These are phyloP conservation scores for Copromyces sp. DNA, from an alignment of 495 filamentous ascomycete species.

Conservation along the genomic window DNA sequence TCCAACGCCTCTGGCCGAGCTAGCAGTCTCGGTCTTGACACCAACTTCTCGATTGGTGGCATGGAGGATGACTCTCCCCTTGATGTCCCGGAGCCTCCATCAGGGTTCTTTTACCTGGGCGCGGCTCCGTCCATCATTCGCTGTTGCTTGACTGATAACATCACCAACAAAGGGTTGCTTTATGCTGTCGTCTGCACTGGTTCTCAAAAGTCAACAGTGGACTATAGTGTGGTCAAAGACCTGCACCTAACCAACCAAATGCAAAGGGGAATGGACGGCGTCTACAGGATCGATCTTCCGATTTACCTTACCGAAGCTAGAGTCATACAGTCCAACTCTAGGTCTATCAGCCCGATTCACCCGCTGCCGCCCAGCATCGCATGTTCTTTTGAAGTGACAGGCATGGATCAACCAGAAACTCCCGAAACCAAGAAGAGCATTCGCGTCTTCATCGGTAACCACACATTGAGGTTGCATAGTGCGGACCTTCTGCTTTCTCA, in stretches of 20 bases:
- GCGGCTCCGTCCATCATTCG: conserved; percentile 88
- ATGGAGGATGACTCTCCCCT: conserved; percentile 55
- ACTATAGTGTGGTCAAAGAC: conserved; percentile 59
- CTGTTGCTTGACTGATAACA: conserved; percentile 84
- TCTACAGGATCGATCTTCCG: conserved; percentile 58
- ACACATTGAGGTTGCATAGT: conserved; percentile 74
- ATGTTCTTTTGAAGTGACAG: conserved; percentile 63
- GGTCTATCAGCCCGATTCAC: conserved; percentile 60
- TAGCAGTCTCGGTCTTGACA: conserved; percentile 74
- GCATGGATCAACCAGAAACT: conserved; percentile 35
- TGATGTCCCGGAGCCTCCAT: conserved; percentile 60
- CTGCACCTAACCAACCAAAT: conserved; percentile 61
- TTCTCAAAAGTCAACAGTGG: conserved; percentile 73
- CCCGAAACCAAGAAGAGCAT: conserved; percentile 46
- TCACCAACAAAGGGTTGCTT: conserved; percentile 74
- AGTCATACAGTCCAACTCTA: conserved; percentile 62
- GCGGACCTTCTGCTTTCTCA: conserved; percentile 90
- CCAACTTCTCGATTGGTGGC: conserved; percentile 52
- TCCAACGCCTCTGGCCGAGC: conserved; percentile 61
- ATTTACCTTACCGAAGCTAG: conserved; percentile 88
- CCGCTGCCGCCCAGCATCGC: conserved; percentile 66
- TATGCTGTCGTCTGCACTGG: conserved; percentile 91
- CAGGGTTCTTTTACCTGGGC: conserved; percentile 71
- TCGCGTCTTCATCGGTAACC: conserved; percentile 77
- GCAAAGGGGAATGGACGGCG: conserved; percentile 48